Evolutionary conservation across 768 basidiomycete species (phyloP).

Genomic region (Paxillus rubicundulus): DNA sequence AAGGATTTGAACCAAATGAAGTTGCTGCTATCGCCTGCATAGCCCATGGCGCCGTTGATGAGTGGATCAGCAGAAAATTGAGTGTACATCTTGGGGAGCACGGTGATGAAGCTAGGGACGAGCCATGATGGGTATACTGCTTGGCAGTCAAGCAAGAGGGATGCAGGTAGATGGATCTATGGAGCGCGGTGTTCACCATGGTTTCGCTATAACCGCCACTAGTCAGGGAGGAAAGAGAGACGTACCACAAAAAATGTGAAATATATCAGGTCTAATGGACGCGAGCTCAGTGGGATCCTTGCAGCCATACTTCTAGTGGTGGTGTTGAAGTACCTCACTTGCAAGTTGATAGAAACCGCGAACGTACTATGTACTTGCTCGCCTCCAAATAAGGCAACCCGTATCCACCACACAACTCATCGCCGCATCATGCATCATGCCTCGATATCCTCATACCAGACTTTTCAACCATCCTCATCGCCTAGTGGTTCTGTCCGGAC

Average conservation of each 20-base stretch:
- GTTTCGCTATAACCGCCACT: background rate
- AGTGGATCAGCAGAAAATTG: conserved; percentile 65
- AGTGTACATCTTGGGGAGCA: conserved; percentile 51
- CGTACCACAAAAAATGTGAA: conserved; percentile 68
- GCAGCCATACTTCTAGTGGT: conserved; percentile 14
- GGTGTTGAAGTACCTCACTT: no score
- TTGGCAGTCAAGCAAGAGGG: conserved; percentile 71
- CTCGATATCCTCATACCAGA: conserved; percentile 47
- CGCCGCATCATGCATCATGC: conserved; percentile 25
- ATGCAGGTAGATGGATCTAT: conserved; percentile 66
- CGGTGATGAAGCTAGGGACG: conserved; percentile 46
- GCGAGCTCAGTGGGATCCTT: conserved; percentile 44
- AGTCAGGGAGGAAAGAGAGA: background rate
- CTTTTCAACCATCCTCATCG: conserved; percentile 38
- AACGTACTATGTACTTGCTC: no score
- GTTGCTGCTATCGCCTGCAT: conserved; percentile 31
- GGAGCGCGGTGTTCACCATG: background rate
- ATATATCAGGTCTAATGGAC: conserved; percentile 67
- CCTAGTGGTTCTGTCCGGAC: conserved; percentile 52
- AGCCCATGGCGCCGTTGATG: conserved; percentile 49
- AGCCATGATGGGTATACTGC: conserved; percentile 53
- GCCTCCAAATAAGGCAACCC: conserved; percentile 6
- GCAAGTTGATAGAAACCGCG: no score
- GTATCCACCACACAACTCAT: background rate
- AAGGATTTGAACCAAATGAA: conserved; percentile 68